Conservation (phyloP, 768 basidiomycete species). For the Termitomyces sp. region DNA sequence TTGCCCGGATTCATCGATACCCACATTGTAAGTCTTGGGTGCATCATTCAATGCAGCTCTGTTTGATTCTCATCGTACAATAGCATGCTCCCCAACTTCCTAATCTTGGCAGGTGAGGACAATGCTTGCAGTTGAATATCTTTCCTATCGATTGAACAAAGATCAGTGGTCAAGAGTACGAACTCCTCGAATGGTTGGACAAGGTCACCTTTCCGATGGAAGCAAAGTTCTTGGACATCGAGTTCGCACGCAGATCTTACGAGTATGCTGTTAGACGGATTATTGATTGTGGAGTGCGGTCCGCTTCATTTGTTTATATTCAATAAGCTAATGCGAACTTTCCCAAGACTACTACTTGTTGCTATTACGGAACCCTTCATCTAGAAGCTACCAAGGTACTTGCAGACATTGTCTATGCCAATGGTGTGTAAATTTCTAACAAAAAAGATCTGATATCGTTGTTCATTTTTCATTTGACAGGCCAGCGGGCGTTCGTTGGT, state of each 20-base stretch:
- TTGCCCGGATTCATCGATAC: conserved; percentile 92
- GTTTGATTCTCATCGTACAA: background rate
- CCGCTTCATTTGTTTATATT: conserved; percentile 3
- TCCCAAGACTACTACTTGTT: conserved; percentile 87
- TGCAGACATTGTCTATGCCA: conserved; percentile 65
- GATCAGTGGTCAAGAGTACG: conserved; percentile 73
- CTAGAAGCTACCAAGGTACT: conserved; percentile 76
- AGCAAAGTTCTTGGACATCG: conserved; percentile 61
- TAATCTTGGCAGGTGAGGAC: conserved; percentile 56
- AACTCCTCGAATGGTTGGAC: conserved; percentile 87
- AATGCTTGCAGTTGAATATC: background rate
- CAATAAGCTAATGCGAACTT: background rate
- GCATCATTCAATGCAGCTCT: background rate
- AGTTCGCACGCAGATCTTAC: conserved; percentile 71
- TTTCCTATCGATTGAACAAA: background rate
- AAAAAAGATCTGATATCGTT: background rate
- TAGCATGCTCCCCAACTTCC: conserved; percentile 83
- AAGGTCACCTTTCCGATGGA: conserved; percentile 89
- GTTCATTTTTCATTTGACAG: conserved; percentile 20
- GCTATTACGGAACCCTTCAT: conserved; percentile 87
- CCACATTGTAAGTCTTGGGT: conserved; percentile 82
- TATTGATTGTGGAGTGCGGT: conserved; percentile 71
- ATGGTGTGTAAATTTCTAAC: conserved; percentile 38
- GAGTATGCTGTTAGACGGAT: conserved; percentile 64
- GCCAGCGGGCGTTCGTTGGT: conserved; percentile 84